Evolutionary conservation across 805 yeast genomes (phyloP).

Genomic region (Vanderwaltozyma yarrowii): DNA sequence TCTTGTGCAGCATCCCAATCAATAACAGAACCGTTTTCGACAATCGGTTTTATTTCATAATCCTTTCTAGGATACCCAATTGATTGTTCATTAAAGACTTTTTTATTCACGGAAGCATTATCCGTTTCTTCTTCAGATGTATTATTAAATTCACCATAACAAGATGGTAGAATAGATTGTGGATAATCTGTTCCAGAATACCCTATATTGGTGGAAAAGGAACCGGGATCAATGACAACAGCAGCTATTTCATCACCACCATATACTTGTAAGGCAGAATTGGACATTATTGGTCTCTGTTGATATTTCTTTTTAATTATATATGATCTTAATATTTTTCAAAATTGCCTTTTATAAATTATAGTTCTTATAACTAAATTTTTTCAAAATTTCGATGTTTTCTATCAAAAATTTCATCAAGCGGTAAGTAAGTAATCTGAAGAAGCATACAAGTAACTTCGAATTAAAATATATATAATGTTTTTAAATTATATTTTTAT

Average conservation of each 20-base stretch:
- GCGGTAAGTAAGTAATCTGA: too few species aligned
- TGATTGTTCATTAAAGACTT: slow-evolving; percentile 31
- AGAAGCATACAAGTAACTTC: too few species aligned
- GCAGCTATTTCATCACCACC: slow-evolving; percentile 81
- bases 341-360: too few species aligned
- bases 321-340: too few species aligned
- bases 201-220: slow-evolving; percentile 73
- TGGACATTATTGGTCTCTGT: slow-evolving; percentile 26
- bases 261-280: slow-evolving; percentile 40
- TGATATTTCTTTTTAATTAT: not conserved
- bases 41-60: slow-evolving; percentile 44
- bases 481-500: too few species aligned
- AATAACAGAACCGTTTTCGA: slow-evolving; percentile 48
- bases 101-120: slow-evolving; percentile 4
- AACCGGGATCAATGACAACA: slow-evolving; percentile 85
- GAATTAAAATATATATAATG: too few species aligned
- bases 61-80: slow-evolving; percentile 43
- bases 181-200: slow-evolving; percentile 92
- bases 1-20: slow-evolving; percentile 85
- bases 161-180: slow-evolving; percentile 61
- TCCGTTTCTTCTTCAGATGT: slow-evolving; percentile 10
- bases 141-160: slow-evolving; percentile 35
- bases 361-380: too few species aligned
- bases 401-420: too few species aligned
- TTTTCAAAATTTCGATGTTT: too few species aligned